Base-by-base conservation (phyloP, 2,329 filamentous ascomycete genomes). In the Chaetomium globosum region DNA sequence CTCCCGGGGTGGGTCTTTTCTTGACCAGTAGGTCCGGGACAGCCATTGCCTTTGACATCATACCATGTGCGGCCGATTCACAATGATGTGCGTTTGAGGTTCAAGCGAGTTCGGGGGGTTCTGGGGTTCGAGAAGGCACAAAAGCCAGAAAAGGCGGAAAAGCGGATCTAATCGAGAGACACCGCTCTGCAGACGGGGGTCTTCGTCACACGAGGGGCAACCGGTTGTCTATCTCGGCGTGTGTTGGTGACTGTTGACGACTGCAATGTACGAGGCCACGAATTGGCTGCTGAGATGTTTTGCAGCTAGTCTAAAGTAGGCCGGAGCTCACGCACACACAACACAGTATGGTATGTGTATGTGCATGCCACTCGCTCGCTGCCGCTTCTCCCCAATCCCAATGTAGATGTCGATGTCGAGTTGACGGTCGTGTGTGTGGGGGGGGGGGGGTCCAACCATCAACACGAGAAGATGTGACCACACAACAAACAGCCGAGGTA, bases 391-490 rank as follows among this genome's bases (percentile, higher is more conserved):
- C 39, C 28, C 2, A 51, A 51, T 26, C 39, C 28, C 2, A 51
- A 51, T 39, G 46, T 6, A 39, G 43, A 48, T 10, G n/a, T 26
- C 23, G 56, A 19, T 21, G 26, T 58, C 28, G 43, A 23, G 56
- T 49, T 31, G 46, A 51, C 12, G 16, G 12, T 3, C 2, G 52
- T 26, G 28, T 23, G 51, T 28, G 23, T 23, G 60, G 52, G 52
- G n/a, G n/a, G n/a, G n/a, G n/a, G n/a, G n/a, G n/a, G 52, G 28
- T 49, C n/a, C 13, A 21, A 33, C 16, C 12, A 19, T 58, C 54
- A 59, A 64, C 56, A 64, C 49, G 36, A 59, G 62, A 39, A 59
- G 28, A 57, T 52, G 54, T 21, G 39, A 64, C 43, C 36, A 48
- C 51, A 57, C 49, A 51, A 31, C 49, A 21, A 23, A 31, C 51